phyloP scores from a whole-genome alignment of 1,284 basidiomycete genomes.

The Microbotryum saponariae region DNA sequence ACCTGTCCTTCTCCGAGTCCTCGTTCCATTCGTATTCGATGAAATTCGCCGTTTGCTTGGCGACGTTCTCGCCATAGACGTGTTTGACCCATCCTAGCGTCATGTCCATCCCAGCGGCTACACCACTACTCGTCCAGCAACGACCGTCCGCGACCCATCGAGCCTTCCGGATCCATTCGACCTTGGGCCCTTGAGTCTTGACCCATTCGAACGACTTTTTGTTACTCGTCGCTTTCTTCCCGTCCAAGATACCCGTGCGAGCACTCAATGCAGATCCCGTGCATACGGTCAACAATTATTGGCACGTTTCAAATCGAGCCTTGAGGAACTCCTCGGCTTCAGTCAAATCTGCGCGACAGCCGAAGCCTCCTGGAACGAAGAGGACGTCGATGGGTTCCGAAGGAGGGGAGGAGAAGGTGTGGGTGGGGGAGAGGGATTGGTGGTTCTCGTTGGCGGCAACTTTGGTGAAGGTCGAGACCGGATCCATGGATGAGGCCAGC shows the following conservation, averaged over 20 bases:
- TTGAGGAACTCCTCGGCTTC: neutral
- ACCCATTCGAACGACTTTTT: neutral
- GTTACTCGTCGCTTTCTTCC: conserved; percentile 2
- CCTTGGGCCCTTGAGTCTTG: conserved; percentile 13
- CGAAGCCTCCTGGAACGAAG: conserved; percentile 4
- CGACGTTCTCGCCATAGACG: neutral
- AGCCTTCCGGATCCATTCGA: conserved; percentile 43
- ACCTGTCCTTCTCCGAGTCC: neutral
- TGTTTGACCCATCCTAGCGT: conserved; percentile 42
- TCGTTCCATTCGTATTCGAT: conserved; percentile 5
- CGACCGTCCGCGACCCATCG: conserved; percentile 45
- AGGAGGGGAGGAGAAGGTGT: neutral
- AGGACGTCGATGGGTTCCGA: neutral
- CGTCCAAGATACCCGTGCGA: conserved; percentile 4
- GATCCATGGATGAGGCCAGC: neutral
- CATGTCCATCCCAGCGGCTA: conserved; percentile 43
- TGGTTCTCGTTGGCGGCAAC: neutral
- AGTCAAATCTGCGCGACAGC: neutral
- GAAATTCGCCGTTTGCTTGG: neutral
- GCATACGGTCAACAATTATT: conserved; percentile 3
- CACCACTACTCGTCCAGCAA: conserved; percentile 45
- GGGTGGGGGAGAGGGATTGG: neutral
- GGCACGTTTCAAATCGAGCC: neutral
- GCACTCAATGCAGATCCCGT: conserved; percentile 1
- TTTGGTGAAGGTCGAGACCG: neutral